phyloP scores from a whole-genome alignment of 2,329 filamentous ascomycete species.

The Chaetomiaceae sp. region DNA sequence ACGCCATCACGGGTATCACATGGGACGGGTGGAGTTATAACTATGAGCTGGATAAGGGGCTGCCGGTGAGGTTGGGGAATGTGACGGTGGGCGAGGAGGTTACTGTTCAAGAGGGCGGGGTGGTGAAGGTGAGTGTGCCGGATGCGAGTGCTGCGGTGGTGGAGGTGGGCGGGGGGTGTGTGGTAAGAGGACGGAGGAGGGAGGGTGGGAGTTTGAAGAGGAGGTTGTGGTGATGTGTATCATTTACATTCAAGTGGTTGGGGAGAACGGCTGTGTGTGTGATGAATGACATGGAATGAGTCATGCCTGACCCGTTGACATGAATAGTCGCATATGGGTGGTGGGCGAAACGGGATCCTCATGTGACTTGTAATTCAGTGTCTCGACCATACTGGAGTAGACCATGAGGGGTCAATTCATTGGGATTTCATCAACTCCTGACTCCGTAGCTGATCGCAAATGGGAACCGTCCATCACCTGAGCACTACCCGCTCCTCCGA shows the following conservation, averaged over 20 bases:
- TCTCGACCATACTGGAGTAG: conserved; percentile 8
- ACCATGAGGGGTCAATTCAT: not conserved
- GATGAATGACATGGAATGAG: not conserved
- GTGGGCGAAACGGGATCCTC: not conserved
- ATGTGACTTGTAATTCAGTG: not conserved
- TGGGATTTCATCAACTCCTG: not conserved
- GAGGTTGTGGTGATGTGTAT: not conserved
- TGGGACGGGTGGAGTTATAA: conserved; percentile 61
- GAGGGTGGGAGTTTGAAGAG: not conserved
- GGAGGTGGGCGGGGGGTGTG: conserved; percentile 1
- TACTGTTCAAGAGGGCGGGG: conserved; percentile 24
- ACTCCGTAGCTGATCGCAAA: not conserved
- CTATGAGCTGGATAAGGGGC: conserved; percentile 51
- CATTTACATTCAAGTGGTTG: too few species aligned
- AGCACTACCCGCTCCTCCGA: not conserved
- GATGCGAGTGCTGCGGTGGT: conserved; percentile 39
- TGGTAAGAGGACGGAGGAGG: not conserved
- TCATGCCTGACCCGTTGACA: not conserved
- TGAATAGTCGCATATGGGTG: not conserved
- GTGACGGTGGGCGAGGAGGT: conserved; percentile 44
- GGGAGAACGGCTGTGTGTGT: too few species aligned
- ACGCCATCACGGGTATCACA: conserved; percentile 57
- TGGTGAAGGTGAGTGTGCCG: conserved; percentile 32
- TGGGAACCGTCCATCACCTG: not conserved
- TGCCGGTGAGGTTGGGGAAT: conserved; percentile 50